phyloP scores from a whole-genome alignment of 1,284 basidiomycete genomes.

The Xerocomus subilludens region DNA sequence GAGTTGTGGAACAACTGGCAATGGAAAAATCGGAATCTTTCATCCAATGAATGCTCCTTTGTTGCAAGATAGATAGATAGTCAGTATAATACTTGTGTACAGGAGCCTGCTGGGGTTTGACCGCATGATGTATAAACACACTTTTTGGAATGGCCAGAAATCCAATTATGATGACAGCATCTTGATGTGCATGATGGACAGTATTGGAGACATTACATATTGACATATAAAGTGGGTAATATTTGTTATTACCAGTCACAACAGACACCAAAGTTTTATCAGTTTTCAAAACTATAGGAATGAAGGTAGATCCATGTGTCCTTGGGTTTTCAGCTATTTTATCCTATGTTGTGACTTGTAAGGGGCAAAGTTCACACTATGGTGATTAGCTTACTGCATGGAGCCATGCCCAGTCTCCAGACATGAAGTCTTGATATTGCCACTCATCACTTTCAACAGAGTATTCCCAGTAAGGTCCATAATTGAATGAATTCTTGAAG shows the following conservation, averaged over 20 bases:
- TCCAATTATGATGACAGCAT: slow-evolving; percentile 45
- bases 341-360: slow-evolving; percentile 23
- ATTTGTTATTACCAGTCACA: slow-evolving; percentile 54
- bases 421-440: slow-evolving; percentile 52
- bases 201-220: slow-evolving; percentile 52
- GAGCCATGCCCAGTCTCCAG: slow-evolving; percentile 54
- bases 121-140: not conserved
- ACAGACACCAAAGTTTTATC: slow-evolving; percentile 57
- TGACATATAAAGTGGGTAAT: slow-evolving; percentile 51
- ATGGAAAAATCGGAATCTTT: not conserved
- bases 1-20: not conserved
- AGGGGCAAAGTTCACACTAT: not conserved
- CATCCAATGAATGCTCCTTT: not conserved
- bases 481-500: too few species aligned
- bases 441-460: slow-evolving; percentile 11
- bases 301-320: slow-evolving; percentile 38
- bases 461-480: slow-evolving; percentile 27
- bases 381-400: slow-evolving; percentile 44
- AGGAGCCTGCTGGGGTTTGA: too few species aligned
- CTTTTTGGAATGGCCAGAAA: slow-evolving; percentile 54
- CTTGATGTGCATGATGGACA: slow-evolving; percentile 45
- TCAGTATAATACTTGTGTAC: not conserved
- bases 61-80: not conserved
- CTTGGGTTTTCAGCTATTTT: slow-evolving; percentile 34
- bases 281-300: slow-evolving; percentile 14